Percentiles rank a stretch among this genome's conserved stretches.
These are phyloP conservation scores for Penicillium paneum DNA, from an alignment of 2,329 filamentous ascomycete genomes.

Conservation along the genomic window DNA sequence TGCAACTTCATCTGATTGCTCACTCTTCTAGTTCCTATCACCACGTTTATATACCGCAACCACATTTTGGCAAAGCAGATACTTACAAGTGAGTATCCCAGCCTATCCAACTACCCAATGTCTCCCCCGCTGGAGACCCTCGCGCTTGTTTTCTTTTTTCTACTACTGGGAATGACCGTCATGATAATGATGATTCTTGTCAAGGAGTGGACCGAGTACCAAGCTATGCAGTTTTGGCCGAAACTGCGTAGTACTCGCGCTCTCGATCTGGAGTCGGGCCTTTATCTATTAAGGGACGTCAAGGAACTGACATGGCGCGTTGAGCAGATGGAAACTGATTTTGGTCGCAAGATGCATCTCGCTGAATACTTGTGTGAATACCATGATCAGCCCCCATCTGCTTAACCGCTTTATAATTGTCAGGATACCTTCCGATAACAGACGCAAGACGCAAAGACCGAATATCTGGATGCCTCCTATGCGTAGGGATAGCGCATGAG, in stretches of 20 bases:
- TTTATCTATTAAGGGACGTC: background rate
- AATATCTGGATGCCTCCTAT: slow-evolving; percentile 6
- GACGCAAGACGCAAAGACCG: slow-evolving; percentile 1
- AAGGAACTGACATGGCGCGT: background rate
- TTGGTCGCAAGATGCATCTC: background rate
- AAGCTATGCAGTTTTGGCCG: slow-evolving; percentile 6
- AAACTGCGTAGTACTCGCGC: slow-evolving; percentile 1
- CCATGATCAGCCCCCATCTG: background rate
- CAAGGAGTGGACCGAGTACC: slow-evolving; percentile 7
- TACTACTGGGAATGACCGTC: background rate
- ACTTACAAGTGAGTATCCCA: background rate
- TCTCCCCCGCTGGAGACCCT: background rate
- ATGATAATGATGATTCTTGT: slow-evolving; percentile 5
- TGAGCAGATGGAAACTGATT: background rate
- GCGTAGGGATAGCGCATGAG: slow-evolving; percentile 3
- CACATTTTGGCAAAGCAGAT: background rate
- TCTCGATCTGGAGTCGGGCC: slow-evolving; percentile 4
- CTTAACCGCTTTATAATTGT: background rate
- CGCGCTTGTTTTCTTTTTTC: background rate
- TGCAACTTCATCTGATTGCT: background rate
- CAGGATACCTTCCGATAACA: background rate
- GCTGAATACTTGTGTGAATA: background rate
- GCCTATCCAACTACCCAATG: background rate
- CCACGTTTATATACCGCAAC: background rate
- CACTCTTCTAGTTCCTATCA: background rate